phyloP scores from a whole-genome alignment of 2,329 filamentous ascomycete species.

The Neospermospora avenae region DNA sequence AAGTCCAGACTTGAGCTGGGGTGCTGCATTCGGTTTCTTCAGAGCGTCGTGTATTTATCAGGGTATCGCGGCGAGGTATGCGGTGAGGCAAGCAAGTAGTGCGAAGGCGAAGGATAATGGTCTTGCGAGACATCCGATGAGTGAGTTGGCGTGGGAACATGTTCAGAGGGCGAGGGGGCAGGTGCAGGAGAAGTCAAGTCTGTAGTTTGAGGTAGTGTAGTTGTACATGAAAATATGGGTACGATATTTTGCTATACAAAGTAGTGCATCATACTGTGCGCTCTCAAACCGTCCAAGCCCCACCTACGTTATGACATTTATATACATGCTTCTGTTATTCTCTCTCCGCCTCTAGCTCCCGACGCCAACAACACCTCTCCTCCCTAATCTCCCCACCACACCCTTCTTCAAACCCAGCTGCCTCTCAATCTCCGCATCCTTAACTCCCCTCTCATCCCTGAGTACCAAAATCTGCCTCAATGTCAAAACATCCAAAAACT shows the following conservation, averaged over 20 bases:
- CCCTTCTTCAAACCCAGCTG: slow-evolving; percentile 43
- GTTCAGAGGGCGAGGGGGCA: slow-evolving; percentile 46
- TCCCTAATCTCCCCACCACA: slow-evolving; percentile 37
- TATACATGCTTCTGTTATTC: background rate
- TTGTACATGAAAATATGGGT: background rate
- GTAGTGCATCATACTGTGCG: background rate
- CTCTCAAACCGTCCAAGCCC: no score
- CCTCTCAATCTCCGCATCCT: slow-evolving; percentile 35
- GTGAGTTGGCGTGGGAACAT: slow-evolving; percentile 73
- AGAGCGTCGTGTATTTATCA: slow-evolving; percentile 65
- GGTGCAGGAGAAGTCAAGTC: slow-evolving; percentile 39
- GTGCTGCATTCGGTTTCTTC: slow-evolving; percentile 60
- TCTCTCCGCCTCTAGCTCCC: slow-evolving; percentile 1
- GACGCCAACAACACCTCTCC: slow-evolving; percentile 23
- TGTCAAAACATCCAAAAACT: slow-evolving; percentile 48
- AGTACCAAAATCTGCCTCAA: slow-evolving; percentile 46
- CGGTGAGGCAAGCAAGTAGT: slow-evolving; percentile 84
- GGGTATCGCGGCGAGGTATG: slow-evolving; percentile 88
- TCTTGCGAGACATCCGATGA: slow-evolving; percentile 66
- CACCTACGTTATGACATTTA: background rate
- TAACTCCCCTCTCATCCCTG: slow-evolving; percentile 38
- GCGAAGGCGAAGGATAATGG: slow-evolving; percentile 73
- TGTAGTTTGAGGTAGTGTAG: slow-evolving; percentile 35
- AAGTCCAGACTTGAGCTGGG: slow-evolving; percentile 57
- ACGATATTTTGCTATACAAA: background rate